Percentiles rank a stretch among this genome's conserved stretches.
Evolutionary conservation across 306 rosid species (phyloP).

Genomic region (Alnus glutinosa): DNA sequence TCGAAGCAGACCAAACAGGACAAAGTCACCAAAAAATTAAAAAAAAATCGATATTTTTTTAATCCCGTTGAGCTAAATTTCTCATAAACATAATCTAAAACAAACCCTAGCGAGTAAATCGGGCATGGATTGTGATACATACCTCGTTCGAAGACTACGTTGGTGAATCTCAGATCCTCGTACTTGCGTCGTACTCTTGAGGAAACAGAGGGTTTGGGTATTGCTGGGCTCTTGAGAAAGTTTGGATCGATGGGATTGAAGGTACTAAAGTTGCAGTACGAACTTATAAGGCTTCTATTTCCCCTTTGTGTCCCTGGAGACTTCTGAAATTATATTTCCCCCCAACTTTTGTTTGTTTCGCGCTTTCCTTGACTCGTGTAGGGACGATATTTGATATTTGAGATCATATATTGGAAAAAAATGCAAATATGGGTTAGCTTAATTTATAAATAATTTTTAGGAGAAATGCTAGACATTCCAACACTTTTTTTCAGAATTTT

Average conservation of each 20-base stretch:
- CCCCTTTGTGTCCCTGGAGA: not conserved
- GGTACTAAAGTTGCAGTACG: no score
- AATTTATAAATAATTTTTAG: no score
- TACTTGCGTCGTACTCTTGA: not conserved
- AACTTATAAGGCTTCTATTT: not conserved
- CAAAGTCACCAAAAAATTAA: not conserved
- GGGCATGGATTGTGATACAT: not conserved
- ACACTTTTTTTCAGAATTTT: no score
- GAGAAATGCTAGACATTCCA: no score
- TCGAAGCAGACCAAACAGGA: not conserved
- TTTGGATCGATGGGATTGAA: not conserved
- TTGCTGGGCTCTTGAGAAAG: not conserved
- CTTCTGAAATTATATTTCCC: not conserved
- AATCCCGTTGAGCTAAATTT: not conserved
- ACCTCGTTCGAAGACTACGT: not conserved
- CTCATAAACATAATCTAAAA: not conserved
- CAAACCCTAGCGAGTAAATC: not conserved
- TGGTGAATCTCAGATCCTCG: not conserved
- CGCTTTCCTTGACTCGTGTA: not conserved
- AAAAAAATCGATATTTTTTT: not conserved
- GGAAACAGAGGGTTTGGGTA: no score
- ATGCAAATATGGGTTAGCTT: no score
- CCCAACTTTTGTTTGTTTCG: not conserved
- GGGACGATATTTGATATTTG: not conserved
- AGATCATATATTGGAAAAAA: no score